Percentiles rank a stretch among this genome's conserved stretches.
phyloP scores from a whole-genome alignment of 768 basidiomycete genomes.

The Terana coerulea region DNA sequence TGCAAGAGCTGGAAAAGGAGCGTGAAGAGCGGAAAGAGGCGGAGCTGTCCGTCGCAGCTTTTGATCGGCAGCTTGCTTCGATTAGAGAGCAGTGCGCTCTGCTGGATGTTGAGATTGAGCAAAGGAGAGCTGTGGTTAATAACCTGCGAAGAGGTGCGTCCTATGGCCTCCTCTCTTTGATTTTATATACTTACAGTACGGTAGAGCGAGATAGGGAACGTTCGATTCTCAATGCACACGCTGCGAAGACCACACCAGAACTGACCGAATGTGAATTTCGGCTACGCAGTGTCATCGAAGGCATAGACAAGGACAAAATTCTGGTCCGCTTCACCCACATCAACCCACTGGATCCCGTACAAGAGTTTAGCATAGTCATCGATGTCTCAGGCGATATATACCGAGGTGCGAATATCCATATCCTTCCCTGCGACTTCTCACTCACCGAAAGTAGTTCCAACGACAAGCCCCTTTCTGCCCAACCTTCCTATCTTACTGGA shows the following conservation, averaged over 20 bases:
- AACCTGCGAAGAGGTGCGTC: slow-evolving; percentile 65
- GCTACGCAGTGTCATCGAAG: slow-evolving; percentile 70
- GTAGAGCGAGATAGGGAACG: slow-evolving; percentile 70
- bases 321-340: slow-evolving; percentile 70
- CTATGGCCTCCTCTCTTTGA: not conserved
- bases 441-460: slow-evolving; percentile 54
- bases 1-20: slow-evolving; percentile 59
- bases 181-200: not conserved
- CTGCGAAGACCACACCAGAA: slow-evolving; percentile 50
- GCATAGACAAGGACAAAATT: slow-evolving; percentile 67
- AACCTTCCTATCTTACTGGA: slow-evolving; percentile 64
- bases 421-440: slow-evolving; percentile 2
- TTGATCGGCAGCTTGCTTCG: slow-evolving; percentile 63
- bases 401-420: slow-evolving; percentile 50
- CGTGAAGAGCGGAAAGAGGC: slow-evolving; percentile 71
- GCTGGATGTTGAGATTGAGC: slow-evolving; percentile 69
- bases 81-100: slow-evolving; percentile 55
- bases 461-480: slow-evolving; percentile 68
- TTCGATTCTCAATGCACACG: slow-evolving; percentile 48
- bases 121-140: slow-evolving; percentile 56
- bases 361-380: slow-evolving; percentile 73
- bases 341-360: slow-evolving; percentile 51
- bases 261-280: slow-evolving; percentile 51
- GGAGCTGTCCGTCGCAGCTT: slow-evolving; percentile 53
- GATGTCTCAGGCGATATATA: slow-evolving; percentile 63